Base-by-base conservation (phyloP, 805 yeast genomes). In the Candida endomychidarum region DNA sequence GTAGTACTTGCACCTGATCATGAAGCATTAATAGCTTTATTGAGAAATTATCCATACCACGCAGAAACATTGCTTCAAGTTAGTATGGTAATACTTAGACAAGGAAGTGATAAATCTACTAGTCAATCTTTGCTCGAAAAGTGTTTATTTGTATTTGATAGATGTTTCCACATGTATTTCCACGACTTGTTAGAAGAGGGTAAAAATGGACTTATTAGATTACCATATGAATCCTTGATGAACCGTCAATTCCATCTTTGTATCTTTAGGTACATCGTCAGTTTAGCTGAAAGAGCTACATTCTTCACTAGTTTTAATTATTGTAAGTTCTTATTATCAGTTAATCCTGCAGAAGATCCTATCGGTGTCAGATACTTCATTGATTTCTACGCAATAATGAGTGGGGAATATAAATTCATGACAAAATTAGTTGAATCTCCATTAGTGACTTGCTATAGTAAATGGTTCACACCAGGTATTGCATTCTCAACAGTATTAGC, bases 301-400 rank as follows among this genome's bases (percentile, higher is more conserved):
- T 80, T 76, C 53, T 74, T 64, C 42, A 88, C 96, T 0, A 95
- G 96, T 0, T 72, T 86, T 30, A 77, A 79, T 29, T 88, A 82
- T 66, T 77, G 85, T 51, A 87, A 86, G 56, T 67, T 82, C 5
- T 65, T 88, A 35, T 66, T 85, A 46, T 77, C 89, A 2, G 63
- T 89, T 21, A 70, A 78, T 24, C 96, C 95, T 1, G 72, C 80
- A 2, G 86, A 83, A 41, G 96, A 89, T 64, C 96, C 96, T 1
- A 65, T 82, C 38, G 96, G 96, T 16, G 88, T 83, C 9, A 72
- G 95, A 47, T 82, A 83, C 53, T 85, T 87, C 57, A 80, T 89
- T 49, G 96, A 89, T 56, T 81, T 76, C 53, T 88, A 85, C 54
- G 81, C 91, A 3, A 63, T 86, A 3, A 64, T 78, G 61, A 69